A percentile compares a stretch with the other conserved stretches of the same genome.
Evolutionary conservation across 371 early-diverging fungal species (phyloP).

Genomic region (Neoconidiobolus thromboides): DNA sequence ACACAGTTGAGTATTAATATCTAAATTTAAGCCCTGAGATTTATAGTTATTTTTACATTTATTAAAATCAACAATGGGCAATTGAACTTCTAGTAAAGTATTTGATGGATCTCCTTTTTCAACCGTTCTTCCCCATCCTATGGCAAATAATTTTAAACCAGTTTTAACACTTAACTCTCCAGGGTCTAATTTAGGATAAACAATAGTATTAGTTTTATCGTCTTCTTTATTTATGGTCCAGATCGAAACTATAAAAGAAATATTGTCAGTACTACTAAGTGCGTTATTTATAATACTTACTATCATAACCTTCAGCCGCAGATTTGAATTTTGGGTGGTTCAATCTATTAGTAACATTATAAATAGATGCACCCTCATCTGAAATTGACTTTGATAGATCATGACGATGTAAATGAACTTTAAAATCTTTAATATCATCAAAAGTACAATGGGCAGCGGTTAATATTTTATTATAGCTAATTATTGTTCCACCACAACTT

Average conservation of each 20-base stretch:
- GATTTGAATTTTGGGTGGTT: not conserved
- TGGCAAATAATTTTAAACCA: not conserved
- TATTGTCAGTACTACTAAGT: not conserved
- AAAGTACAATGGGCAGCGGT: conserved; percentile 1
- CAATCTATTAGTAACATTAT: not conserved
- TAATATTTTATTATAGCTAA: not conserved
- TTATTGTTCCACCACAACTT: not conserved
- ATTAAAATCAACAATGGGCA: not conserved
- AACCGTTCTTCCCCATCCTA: conserved; percentile 1
- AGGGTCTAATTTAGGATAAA: not conserved
- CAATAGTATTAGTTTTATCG: not conserved
- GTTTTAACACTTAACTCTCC: not conserved
- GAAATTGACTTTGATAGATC: not conserved
- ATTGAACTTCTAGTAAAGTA: not conserved
- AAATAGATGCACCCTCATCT: not conserved
- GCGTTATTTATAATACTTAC: not conserved
- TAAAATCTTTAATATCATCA: not conserved
- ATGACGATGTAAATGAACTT: not conserved
- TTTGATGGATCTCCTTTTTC: not conserved
- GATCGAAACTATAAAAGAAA: not conserved
- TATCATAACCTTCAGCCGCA: not conserved
- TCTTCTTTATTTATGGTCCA: not conserved
- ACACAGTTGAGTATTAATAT: not conserved
- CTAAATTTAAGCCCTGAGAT: not conserved
- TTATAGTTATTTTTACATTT: not conserved